These are phyloP conservation scores for Apodospora peruviana DNA, from an alignment of 495 filamentous ascomycete genomes.

Conservation along the genomic window DNA sequence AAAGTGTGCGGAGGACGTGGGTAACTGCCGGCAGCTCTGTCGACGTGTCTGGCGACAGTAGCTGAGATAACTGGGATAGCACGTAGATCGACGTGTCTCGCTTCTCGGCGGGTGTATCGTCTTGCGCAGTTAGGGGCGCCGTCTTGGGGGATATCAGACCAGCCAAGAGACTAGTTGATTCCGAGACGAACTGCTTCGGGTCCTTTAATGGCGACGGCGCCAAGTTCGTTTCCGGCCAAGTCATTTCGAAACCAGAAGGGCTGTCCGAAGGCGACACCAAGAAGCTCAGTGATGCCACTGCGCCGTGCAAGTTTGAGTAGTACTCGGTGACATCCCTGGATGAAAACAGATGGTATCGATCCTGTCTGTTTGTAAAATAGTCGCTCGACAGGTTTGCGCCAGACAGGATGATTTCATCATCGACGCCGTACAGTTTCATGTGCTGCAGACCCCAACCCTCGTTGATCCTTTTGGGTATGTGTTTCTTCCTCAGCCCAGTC, in stretches of 20 bases:
- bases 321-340: constrained; percentile 75
- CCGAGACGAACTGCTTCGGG: constrained; percentile 60
- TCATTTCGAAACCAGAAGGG: constrained; percentile 59
- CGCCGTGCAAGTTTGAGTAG: constrained; percentile 69
- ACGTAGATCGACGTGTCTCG: constrained; percentile 77
- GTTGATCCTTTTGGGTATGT: constrained; percentile 85
- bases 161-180: constrained; percentile 58
- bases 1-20: constrained; percentile 62
- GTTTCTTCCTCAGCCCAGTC: constrained; percentile 75
- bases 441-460: constrained; percentile 98
- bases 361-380: constrained; percentile 94
- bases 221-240: constrained; percentile 74
- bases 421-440: constrained; percentile 97
- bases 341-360: constrained; percentile 88
- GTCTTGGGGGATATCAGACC: constrained; percentile 52
- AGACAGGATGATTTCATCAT: constrained; percentile 93
- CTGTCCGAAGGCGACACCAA: constrained; percentile 58
- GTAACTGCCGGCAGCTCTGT: constrained; percentile 83
- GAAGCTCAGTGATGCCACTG: constrained; percentile 76
- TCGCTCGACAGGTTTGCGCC: constrained; percentile 91
- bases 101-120: constrained; percentile 10
- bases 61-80: constrained; percentile 75
- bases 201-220: constrained; percentile 65
- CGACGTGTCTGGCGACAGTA: constrained; percentile 71
- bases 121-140: constrained; percentile 12